Conservation (phyloP, 768 basidiomycete genomes). For the Pleurotus tuoliensis region DNA sequence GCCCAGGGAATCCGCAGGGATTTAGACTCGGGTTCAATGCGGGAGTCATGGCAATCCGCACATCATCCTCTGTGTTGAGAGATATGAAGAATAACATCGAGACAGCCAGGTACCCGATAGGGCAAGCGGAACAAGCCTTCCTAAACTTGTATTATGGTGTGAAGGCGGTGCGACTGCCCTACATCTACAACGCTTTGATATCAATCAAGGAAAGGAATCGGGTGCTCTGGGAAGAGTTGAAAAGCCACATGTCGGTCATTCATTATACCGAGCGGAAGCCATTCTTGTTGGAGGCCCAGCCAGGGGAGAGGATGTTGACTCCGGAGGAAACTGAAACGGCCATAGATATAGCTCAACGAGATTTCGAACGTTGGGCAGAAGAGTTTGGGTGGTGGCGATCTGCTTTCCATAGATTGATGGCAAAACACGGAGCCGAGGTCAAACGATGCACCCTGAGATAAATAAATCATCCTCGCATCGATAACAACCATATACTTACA, state of each 20-base stretch:
- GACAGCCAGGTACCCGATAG: constrained; percentile 24
- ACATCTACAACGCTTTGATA: constrained; percentile 38
- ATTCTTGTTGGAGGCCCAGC: constrained; percentile 66
- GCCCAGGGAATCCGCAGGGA: constrained; percentile 16
- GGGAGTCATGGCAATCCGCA: constrained; percentile 33
- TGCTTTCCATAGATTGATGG: constrained; percentile 21
- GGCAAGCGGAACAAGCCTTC: constrained; percentile 37
- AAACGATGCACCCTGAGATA: too few relatives aligned
- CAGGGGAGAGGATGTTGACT: constrained; percentile 15
- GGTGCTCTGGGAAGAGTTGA: constrained; percentile 29
- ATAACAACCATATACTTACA: too few relatives aligned
- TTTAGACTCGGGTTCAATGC: constrained; percentile 36
- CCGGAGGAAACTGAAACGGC: constrained; percentile 18
- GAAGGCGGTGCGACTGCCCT: constrained; percentile 31
- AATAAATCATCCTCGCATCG: too few relatives aligned
- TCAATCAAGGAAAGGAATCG: constrained; percentile 30
- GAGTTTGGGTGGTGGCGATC: constrained; percentile 26
- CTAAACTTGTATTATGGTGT: constrained; percentile 35
- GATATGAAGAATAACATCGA: constrained; percentile 25
- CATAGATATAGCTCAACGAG: constrained; percentile 11
- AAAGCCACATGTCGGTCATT: constrained; percentile 28
- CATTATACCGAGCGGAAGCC: constrained; percentile 55
- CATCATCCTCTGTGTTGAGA: constrained; percentile 23
- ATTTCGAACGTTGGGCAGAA: constrained; percentile 16
- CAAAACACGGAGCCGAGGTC: constrained; percentile 1